Conservation (phyloP, 805 yeast species). For the Lipomyces sp. region DNA sequence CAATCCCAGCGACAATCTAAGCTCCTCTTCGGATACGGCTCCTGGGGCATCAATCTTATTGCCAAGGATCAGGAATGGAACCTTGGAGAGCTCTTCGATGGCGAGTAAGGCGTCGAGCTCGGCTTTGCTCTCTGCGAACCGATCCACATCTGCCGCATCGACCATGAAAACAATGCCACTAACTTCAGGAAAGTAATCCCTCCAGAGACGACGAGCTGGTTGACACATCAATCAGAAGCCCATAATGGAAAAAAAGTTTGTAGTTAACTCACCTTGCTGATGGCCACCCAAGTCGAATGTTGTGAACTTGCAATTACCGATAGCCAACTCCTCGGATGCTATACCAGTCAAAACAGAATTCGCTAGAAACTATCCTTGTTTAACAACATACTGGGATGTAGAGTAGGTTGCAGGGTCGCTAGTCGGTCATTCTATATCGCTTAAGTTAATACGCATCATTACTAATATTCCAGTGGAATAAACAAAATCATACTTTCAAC, state of each 20-base stretch:
- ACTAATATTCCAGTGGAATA: neutral
- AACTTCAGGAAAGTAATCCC: constrained; percentile 99
- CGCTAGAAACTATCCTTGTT: no score
- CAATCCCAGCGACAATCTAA: constrained; percentile 86
- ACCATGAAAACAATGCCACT: constrained; percentile 95
- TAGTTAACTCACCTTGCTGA: constrained; percentile 56
- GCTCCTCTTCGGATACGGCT: constrained; percentile 94
- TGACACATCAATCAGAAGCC: no score
- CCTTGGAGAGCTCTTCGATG: constrained; percentile 86
- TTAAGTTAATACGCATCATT: neutral
- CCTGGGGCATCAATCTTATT: constrained; percentile 93
- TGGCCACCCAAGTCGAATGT: constrained; percentile 99
- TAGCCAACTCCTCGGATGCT: constrained; percentile 95
- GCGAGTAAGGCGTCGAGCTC: constrained; percentile 92
- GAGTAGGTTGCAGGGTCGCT: constrained; percentile 96
- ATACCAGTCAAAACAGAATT: neutral
- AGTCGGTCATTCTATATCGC: constrained; percentile 77
- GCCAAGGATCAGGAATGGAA: constrained; percentile 93
- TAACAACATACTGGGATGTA: constrained; percentile 69
- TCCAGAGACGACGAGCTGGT: constrained; percentile 95
- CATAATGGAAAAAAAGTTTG: neutral
- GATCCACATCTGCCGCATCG: constrained; percentile 95
- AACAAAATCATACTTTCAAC: constrained; percentile 54
- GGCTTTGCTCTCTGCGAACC: constrained; percentile 92
- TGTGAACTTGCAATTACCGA: constrained; percentile 94